Conservation (phyloP, 306 rosid species). For the Pachyrhizus erosus region DNA sequence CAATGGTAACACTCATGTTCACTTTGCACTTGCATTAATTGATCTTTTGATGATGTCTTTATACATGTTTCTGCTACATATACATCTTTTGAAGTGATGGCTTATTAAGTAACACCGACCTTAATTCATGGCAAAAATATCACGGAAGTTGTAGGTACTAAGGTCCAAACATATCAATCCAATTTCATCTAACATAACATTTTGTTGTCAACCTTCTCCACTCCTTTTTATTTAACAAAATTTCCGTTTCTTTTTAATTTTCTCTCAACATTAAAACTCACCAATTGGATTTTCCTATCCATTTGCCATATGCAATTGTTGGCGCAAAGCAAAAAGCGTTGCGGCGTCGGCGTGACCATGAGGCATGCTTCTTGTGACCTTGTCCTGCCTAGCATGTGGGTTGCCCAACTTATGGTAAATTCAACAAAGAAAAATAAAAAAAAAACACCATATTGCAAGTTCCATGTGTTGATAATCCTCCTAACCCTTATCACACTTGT, state of each 20-base stretch:
- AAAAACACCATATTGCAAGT: conserved; percentile 6
- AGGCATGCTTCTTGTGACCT: conserved; percentile 39
- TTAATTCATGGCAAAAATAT: conserved; percentile 38
- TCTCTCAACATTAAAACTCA: neutral
- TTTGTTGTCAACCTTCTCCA: neutral
- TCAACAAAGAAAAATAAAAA: conserved; percentile 15
- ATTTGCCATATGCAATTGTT: conserved; percentile 48
- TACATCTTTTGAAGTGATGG: conserved; percentile 43
- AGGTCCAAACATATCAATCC: conserved; percentile 39
- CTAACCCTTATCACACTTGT: neutral
- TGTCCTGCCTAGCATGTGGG: conserved; percentile 15
- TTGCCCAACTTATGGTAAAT: conserved; percentile 33
- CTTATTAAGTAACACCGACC: conserved; percentile 42
- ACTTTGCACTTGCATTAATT: conserved; percentile 19
- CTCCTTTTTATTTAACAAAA: neutral
- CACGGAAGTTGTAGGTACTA: conserved; percentile 25
- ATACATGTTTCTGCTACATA: conserved; percentile 10
- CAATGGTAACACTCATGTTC: neutral
- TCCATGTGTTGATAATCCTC: conserved; percentile 26
- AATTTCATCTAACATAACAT: neutral
- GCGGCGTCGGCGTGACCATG: conserved; percentile 3
- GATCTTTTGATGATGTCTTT: neutral
- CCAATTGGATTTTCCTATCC: conserved; percentile 23
- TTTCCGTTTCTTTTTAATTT: neutral
- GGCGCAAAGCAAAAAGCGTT: conserved; percentile 33